A percentile compares a stretch with the other conserved stretches of the same genome.
phyloP scores from a whole-genome alignment of 495 filamentous ascomycete genomes.

The Opeltia flavorubescens region DNA sequence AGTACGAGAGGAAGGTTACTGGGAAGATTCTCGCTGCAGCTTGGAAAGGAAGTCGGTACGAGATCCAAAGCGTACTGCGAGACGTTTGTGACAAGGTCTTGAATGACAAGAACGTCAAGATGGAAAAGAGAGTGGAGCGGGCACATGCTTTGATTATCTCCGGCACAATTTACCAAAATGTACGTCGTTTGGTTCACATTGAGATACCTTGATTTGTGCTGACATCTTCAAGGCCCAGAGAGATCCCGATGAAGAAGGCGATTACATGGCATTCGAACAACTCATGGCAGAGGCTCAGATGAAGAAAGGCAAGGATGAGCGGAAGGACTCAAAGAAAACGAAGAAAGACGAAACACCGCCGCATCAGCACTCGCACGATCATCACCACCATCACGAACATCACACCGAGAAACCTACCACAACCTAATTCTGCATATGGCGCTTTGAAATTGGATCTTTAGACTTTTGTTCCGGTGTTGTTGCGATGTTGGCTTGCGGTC shows the following conservation, averaged over 20 bases:
- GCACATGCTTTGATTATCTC: constrained; percentile 78
- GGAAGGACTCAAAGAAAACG: constrained; percentile 56
- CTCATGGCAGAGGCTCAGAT: constrained; percentile 90
- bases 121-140: constrained; percentile 77
- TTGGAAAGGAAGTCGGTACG: constrained; percentile 93
- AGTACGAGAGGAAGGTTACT: constrained; percentile 88
- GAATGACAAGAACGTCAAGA: constrained; percentile 65
- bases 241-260: constrained; percentile 90
- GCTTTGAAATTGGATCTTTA: not conserved
- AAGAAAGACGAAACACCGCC: constrained; percentile 38
- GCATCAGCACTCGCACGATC: constrained; percentile 44
- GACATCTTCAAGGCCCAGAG: constrained; percentile 54
- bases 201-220: constrained; percentile 11
- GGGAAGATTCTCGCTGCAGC: constrained; percentile 98
- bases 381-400: constrained; percentile 21
- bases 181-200: constrained; percentile 25
- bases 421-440: not conserved
- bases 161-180: constrained; percentile 78
- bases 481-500: no score
- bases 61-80: constrained; percentile 90
- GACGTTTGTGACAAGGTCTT: constrained; percentile 68
- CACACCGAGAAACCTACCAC: not conserved
- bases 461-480: not conserved
- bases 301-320: constrained; percentile 74
- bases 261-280: constrained; percentile 97